Conservation (phyloP, 2,329 filamentous ascomycete species). For the Aureobasidium uvarum region DNA sequence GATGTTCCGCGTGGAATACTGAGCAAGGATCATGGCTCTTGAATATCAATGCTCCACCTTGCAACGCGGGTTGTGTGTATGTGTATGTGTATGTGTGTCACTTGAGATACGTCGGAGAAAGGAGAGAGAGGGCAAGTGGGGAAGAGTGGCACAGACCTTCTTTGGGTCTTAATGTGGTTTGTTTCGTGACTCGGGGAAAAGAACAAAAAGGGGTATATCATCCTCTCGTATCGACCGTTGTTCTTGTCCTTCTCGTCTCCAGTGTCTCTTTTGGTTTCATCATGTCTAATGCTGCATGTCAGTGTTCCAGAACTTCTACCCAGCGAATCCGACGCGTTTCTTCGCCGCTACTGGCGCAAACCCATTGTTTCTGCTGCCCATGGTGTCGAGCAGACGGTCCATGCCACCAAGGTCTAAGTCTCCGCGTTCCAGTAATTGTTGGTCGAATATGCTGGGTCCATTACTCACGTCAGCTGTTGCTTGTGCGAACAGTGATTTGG, state of each 20-base stretch:
- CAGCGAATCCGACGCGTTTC: conserved; percentile 39
- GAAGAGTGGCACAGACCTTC: conserved; percentile 21
- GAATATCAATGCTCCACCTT: conserved; percentile 53
- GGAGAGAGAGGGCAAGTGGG: neutral
- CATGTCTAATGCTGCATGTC: neutral
- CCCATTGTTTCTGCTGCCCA: conserved; percentile 32
- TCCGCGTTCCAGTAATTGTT: conserved; percentile 45
- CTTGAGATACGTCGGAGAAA: neutral
- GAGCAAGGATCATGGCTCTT: conserved; percentile 54
- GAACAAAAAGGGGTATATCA: conserved; percentile 21
- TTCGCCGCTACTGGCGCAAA: conserved; percentile 35
- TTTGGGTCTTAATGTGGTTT: conserved; percentile 11
- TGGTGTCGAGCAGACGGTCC: conserved; percentile 46
- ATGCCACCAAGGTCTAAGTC: conserved; percentile 51
- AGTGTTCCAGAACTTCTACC: conserved; percentile 14
- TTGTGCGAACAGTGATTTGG: conserved; percentile 34
- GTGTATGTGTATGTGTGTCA: conserved; percentile 11
- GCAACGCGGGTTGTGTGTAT: conserved; percentile 42
- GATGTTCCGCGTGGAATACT: conserved; percentile 54
- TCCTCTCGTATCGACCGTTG: neutral
- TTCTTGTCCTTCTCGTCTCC: neutral
- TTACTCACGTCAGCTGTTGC: conserved; percentile 22
- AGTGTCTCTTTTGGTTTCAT: neutral
- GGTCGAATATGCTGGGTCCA: conserved; percentile 36
- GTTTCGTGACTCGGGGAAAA: neutral